phyloP scores from a whole-genome alignment of 2,329 filamentous ascomycete genomes.

The Domatiomyces globalis region DNA sequence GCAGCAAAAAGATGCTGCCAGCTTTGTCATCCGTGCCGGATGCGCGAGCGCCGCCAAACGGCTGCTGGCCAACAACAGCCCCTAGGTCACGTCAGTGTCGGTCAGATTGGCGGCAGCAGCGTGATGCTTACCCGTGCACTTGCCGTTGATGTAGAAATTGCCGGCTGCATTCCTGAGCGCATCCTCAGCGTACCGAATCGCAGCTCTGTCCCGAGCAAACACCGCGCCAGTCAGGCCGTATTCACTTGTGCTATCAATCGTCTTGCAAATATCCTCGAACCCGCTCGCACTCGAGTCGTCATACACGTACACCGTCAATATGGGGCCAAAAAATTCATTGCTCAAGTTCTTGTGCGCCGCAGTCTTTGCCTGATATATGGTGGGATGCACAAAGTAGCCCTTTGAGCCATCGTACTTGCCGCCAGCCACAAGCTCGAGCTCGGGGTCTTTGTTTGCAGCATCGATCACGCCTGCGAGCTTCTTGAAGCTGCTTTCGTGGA shows the following conservation, averaged over 20 bases:
- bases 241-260: conserved; percentile 57
- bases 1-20: conserved; percentile 37
- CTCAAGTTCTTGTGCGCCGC: conserved; percentile 54
- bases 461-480: conserved; percentile 61
- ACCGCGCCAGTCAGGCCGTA: conserved; percentile 67
- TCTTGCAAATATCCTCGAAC: conserved; percentile 45
- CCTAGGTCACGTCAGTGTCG: conserved; percentile 9
- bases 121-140: conserved; percentile 40
- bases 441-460: conserved; percentile 52
- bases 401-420: conserved; percentile 58
- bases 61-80: conserved; percentile 37
- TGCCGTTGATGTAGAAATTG: conserved; percentile 80
- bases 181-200: conserved; percentile 55
- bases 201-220: conserved; percentile 56
- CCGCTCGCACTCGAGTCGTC: conserved; percentile 41
- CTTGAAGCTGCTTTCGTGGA: conserved; percentile 61
- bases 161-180: conserved; percentile 58
- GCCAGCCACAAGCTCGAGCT: conserved; percentile 54
- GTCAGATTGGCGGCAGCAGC: not conserved
- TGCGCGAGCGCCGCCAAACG: conserved; percentile 41
- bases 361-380: conserved; percentile 56
- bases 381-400: conserved; percentile 65
- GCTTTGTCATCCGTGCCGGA: conserved; percentile 46
- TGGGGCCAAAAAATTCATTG: conserved; percentile 63
- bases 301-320: conserved; percentile 58